Percentiles rank a stretch among this genome's conserved stretches.
Evolutionary conservation across 78 protist species (phyloP).

Genomic region (Dictyostelium discoideum): DNA sequence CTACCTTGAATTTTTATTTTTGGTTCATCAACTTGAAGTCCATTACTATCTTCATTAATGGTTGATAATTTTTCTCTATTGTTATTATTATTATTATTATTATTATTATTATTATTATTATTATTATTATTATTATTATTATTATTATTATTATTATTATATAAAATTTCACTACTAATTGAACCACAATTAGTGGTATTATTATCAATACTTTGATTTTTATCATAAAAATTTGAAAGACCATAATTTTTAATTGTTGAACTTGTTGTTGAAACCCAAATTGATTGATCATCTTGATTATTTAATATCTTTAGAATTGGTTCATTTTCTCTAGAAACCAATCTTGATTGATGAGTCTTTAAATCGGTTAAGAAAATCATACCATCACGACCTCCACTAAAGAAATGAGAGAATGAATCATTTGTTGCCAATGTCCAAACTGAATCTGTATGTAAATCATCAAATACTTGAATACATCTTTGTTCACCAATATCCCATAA

Average conservation of each 20-base stretch:
- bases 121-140: too few species aligned
- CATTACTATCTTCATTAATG: neutral
- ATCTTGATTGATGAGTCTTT: neutral
- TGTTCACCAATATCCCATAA: slow-evolving; percentile 57
- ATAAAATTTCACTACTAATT: neutral
- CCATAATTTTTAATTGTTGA: slow-evolving; percentile 37
- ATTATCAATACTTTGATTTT: neutral
- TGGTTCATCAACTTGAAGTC: neutral
- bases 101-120: neutral
- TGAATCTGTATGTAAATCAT: slow-evolving; percentile 46
- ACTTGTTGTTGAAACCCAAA: slow-evolving; percentile 67
- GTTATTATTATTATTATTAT: neutral
- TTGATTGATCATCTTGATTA: neutral
- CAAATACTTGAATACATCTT: slow-evolving; percentile 49
- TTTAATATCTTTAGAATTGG: slow-evolving; percentile 25
- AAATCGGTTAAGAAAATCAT: slow-evolving; percentile 21
- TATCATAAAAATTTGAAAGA: neutral
- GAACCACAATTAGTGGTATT: neutral
- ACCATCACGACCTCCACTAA: slow-evolving; percentile 73
- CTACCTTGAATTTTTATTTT: slow-evolving; percentile 17
- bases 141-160: too few species aligned
- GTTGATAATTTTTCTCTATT: neutral
- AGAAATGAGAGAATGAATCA: slow-evolving; percentile 6
- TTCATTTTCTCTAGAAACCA: neutral
- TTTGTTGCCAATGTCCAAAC: slow-evolving; percentile 34